These are phyloP conservation scores for Aspergillus flavus DNA, from an alignment of 2,329 filamentous ascomycete genomes.

Conservation along the genomic window DNA sequence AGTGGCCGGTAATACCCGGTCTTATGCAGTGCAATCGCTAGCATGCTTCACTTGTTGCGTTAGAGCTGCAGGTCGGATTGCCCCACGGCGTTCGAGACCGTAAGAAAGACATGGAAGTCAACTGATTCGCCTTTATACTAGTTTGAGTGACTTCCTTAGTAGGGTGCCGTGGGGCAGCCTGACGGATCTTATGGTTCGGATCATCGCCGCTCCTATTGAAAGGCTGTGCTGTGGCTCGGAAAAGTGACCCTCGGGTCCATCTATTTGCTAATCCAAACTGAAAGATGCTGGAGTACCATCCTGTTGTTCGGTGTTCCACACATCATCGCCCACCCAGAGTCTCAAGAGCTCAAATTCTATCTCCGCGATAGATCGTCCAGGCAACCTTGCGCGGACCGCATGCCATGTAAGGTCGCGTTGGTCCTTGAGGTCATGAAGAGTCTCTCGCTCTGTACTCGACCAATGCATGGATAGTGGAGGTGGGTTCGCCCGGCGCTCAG, in stretches of 20 bases:
- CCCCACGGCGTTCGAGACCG: not conserved
- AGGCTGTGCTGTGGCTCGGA: not conserved
- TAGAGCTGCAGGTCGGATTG: not conserved
- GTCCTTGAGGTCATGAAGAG: constrained; percentile 29
- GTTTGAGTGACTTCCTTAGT: not conserved
- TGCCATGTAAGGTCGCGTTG: constrained; percentile 34
- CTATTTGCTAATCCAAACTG: not conserved
- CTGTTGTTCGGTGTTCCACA: constrained; percentile 15
- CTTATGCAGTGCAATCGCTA: not conserved
- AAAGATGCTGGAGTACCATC: constrained; percentile 1
- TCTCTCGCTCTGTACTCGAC: constrained; percentile 31
- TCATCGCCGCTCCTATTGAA: not conserved
- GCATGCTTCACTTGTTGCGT: not conserved
- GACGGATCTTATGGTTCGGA: not conserved
- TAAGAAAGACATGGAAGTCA: not conserved
- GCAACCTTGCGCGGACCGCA: constrained; percentile 31
- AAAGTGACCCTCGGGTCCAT: constrained; percentile 7
- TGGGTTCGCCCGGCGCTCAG: constrained; percentile 27
- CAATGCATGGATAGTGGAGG: constrained; percentile 31
- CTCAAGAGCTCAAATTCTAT: constrained; percentile 39
- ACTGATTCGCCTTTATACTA: not conserved
- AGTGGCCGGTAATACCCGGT: not conserved
- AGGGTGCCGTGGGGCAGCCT: not conserved
- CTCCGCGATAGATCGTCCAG: constrained; percentile 31
- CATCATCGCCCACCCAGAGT: constrained; percentile 31